These are phyloP conservation scores for Aphanomyces stellatus DNA, from an alignment of 352 stramenopile species.

Conservation along the genomic window DNA sequence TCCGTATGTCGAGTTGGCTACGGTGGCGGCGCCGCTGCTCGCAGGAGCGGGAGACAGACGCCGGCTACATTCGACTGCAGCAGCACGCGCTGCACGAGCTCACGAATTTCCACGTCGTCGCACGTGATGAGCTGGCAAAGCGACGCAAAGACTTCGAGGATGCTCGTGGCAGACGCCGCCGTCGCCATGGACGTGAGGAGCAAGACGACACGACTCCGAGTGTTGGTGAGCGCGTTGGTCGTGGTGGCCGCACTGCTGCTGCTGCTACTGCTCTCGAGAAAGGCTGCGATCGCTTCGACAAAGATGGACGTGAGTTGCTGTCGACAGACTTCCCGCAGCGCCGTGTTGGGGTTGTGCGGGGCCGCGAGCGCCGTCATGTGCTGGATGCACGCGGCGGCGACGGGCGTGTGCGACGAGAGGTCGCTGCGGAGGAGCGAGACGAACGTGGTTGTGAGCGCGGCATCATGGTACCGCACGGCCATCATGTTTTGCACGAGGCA, in stretches of 20 bases:
- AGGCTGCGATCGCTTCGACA: constrained; percentile 1
- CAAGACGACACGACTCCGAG: constrained; percentile 41
- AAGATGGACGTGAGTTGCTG: not conserved
- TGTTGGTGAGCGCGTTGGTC: not conserved
- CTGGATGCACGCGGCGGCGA: constrained; percentile 40
- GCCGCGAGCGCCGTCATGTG: constrained; percentile 58
- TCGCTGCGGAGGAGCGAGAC: constrained; percentile 34
- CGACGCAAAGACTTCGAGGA: constrained; percentile 66
- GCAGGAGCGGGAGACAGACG: constrained; percentile 30
- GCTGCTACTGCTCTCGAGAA: too few relatives aligned
- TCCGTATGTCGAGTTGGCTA: too few relatives aligned
- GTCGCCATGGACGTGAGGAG: constrained; percentile 48
- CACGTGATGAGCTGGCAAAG: constrained; percentile 76
- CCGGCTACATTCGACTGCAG: constrained; percentile 42
- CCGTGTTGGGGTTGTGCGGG: not conserved
- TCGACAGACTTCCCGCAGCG: constrained; percentile 14
- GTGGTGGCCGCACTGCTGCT: not conserved
- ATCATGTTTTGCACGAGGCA: constrained; percentile 67
- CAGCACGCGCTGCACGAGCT: constrained; percentile 57
- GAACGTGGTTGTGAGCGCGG: constrained; percentile 18
- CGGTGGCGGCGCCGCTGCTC: too few relatives aligned
- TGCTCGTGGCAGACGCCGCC: constrained; percentile 37
- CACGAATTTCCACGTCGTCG: constrained; percentile 46
- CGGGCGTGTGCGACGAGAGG: not conserved
- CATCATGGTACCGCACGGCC: constrained; percentile 31